These are phyloP conservation scores for Cladosporium cucumerinum DNA, from an alignment of 2,329 filamentous ascomycete genomes.

Conservation along the genomic window DNA sequence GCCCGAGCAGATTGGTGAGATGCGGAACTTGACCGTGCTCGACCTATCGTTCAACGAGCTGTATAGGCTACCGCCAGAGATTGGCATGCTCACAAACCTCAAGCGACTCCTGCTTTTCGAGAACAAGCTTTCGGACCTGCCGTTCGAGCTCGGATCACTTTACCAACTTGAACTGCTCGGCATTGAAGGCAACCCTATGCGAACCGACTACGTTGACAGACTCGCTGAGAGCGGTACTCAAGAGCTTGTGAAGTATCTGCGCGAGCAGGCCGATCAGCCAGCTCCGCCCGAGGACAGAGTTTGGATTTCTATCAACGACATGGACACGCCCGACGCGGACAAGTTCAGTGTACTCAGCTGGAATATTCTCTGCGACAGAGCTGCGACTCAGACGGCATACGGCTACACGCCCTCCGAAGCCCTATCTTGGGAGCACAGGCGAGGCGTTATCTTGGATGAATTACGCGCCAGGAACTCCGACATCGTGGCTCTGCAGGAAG, in stretches of 20 bases:
- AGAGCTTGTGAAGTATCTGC: conserved; percentile 75
- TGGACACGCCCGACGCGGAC: conserved; percentile 48
- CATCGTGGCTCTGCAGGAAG: conserved; percentile 89
- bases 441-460: conserved; percentile 78
- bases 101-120: conserved; percentile 84
- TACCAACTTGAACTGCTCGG: conserved; percentile 86
- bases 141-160: conserved; percentile 82
- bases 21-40: conserved; percentile 76
- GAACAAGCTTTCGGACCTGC: conserved; percentile 79
- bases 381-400: conserved; percentile 79
- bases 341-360: conserved; percentile 84
- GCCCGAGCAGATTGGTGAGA: conserved; percentile 75
- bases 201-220: conserved; percentile 68
- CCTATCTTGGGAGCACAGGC: conserved; percentile 82
- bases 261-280: conserved; percentile 70
- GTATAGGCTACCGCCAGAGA: conserved; percentile 75
- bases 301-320: conserved; percentile 69
- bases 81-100: conserved; percentile 94
- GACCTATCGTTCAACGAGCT: conserved; percentile 89
- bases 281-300: conserved; percentile 72
- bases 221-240: conserved; percentile 86
- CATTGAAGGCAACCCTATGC: conserved; percentile 85
- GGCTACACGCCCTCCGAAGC: conserved; percentile 84
- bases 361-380: conserved; percentile 94
- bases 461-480: conserved; percentile 77